Percentiles rank a stretch among this genome's conserved stretches.
phyloP scores from a whole-genome alignment of 2,329 filamentous ascomycete species.

The Chaetomium strumarium region DNA sequence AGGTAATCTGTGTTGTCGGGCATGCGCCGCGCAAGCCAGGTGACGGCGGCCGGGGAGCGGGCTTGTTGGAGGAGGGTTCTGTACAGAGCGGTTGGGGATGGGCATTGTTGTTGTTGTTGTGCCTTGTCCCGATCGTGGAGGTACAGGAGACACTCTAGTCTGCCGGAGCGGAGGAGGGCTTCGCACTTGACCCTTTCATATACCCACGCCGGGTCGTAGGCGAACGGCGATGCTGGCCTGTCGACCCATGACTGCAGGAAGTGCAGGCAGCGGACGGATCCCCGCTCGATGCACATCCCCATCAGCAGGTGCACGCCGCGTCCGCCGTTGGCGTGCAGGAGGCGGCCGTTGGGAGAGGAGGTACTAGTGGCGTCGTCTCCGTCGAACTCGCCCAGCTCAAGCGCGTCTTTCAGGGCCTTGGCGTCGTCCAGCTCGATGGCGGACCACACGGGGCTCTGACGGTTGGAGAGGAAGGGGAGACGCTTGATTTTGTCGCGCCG shows the following conservation, averaged over 20 bases:
- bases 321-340: not conserved
- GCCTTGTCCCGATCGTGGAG: not conserved
- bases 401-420: not conserved
- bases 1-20: not conserved
- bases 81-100: not conserved
- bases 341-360: not conserved
- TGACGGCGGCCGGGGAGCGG: not conserved
- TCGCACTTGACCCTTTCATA: not conserved
- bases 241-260: not conserved
- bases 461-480: not conserved
- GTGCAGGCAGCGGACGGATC: not conserved
- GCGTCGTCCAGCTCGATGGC: not conserved
- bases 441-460: not conserved
- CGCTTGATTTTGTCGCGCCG: not conserved
- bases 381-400: slow-evolving; percentile 5
- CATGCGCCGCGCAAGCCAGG: not conserved
- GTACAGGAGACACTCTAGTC: not conserved
- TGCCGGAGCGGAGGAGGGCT: not conserved
- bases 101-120: too few species aligned
- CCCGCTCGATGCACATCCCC: not conserved
- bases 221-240: not conserved
- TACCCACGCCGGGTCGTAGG: not conserved
- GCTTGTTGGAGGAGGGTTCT: not conserved
- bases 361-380: too few species aligned
- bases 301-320: not conserved